phyloP scores from a whole-genome alignment of 164 flowering plant genomes.

The Stephania cephalantha region DNA sequence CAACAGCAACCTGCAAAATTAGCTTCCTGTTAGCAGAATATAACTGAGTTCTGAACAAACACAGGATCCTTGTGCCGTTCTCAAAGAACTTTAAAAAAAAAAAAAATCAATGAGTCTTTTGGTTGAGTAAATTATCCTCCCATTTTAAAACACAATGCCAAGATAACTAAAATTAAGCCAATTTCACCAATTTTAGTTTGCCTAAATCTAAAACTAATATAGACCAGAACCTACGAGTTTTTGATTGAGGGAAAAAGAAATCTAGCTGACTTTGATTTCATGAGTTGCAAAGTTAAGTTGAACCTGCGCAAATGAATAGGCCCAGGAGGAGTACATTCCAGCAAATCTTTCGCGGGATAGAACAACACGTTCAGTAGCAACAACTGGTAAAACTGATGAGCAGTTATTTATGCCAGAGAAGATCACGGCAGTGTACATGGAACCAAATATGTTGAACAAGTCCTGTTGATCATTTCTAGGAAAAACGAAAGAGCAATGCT shows the following conservation, averaged over 20 bases:
- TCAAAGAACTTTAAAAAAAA: background rate
- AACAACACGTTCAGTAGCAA: slow-evolving; percentile 49
- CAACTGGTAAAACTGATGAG: slow-evolving; percentile 40
- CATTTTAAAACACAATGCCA: background rate
- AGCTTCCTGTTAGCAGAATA: background rate
- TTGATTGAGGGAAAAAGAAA: background rate
- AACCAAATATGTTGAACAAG: slow-evolving; percentile 49
- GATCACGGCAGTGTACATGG: slow-evolving; percentile 40
- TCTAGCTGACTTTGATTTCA: background rate
- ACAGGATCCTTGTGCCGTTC: background rate
- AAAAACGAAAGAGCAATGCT: background rate
- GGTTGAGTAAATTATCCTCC: background rate
- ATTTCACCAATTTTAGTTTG: no score
- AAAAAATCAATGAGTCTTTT: background rate
- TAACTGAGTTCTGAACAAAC: background rate
- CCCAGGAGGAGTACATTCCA: slow-evolving; percentile 72
- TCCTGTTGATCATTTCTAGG: slow-evolving; percentile 48
- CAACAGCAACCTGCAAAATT: slow-evolving; percentile 29
- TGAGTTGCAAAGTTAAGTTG: background rate
- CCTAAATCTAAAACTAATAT: background rate
- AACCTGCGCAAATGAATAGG: slow-evolving; percentile 71
- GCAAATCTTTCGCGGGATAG: slow-evolving; percentile 62
- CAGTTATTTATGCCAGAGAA: slow-evolving; percentile 58
- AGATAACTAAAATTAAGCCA: no score
- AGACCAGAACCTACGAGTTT: background rate